Evolutionary conservation across 352 stramenopile species (phyloP).

Genomic region (Peronospora belbahrii): DNA sequence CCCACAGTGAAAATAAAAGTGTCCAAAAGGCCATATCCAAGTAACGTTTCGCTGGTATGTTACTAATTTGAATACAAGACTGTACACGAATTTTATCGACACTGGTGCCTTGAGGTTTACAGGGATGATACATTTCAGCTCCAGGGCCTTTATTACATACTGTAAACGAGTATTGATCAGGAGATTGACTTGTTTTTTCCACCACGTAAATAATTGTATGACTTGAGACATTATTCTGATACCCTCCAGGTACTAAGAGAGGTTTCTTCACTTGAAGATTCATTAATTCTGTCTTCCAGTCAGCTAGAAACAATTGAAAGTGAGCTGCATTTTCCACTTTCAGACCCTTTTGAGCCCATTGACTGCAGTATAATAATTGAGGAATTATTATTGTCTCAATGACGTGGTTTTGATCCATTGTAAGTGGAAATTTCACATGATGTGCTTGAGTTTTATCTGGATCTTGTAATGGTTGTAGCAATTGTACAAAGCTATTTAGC

Average conservation of each 20-base stretch:
- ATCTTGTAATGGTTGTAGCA: slow-evolving; percentile 29
- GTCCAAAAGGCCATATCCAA: slow-evolving; percentile 84
- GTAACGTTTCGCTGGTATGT: slow-evolving; percentile 52
- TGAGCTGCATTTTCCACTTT: slow-evolving; percentile 58
- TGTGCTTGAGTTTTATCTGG: slow-evolving; percentile 12
- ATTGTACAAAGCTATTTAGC: slow-evolving; percentile 30
- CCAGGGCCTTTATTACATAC: slow-evolving; percentile 86
- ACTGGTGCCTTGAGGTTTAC: slow-evolving; percentile 12
- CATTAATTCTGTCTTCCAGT: slow-evolving; percentile 58
- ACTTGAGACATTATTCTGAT: slow-evolving; percentile 57
- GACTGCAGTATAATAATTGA: slow-evolving; percentile 42
- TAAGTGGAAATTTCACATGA: slow-evolving; percentile 43
- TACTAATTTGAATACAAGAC: slow-evolving; percentile 57
- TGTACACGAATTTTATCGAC: slow-evolving; percentile 70
- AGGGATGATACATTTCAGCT: slow-evolving; percentile 76
- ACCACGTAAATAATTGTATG: slow-evolving; percentile 81
- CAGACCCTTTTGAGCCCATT: slow-evolving; percentile 46
- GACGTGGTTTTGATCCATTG: slow-evolving; percentile 40
- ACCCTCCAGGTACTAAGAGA: slow-evolving; percentile 69
- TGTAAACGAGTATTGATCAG: slow-evolving; percentile 57
- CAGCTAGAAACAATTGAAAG: slow-evolving; percentile 54
- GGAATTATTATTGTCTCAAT: slow-evolving; percentile 40
- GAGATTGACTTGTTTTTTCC: slow-evolving; percentile 49
- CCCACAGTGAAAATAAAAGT: slow-evolving; percentile 77
- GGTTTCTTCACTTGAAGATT: slow-evolving; percentile 35